phyloP scores from a whole-genome alignment of 225 moss, liverwort and hornwort genomes.

The Pseudoscleropodium purum region DNA sequence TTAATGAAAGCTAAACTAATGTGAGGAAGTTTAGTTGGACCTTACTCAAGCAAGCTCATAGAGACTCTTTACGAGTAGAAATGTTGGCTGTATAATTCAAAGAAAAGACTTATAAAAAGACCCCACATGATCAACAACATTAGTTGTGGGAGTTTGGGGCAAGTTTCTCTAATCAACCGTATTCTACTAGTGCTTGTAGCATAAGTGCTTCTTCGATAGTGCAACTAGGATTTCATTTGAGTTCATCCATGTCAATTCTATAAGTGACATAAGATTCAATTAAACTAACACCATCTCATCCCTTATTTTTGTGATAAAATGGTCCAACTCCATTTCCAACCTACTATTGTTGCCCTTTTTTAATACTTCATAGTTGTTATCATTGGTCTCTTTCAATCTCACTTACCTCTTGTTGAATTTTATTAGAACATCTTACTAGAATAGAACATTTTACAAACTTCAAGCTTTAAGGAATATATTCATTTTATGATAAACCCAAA shows the following conservation, averaged over 20 bases:
- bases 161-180: not conserved
- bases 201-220: not conserved
- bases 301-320: not conserved
- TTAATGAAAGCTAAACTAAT: not conserved
- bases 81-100: rapidly evolving
- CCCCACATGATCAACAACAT: not conserved
- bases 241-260: not conserved
- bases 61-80: not conserved
- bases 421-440: not conserved
- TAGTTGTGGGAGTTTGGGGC: not conserved
- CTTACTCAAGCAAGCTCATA: not conserved
- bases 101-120: not conserved
- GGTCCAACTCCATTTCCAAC: not conserved
- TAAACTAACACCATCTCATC: not conserved
- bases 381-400: no score
- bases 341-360: not conserved
- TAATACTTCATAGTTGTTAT: not conserved
- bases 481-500: not conserved
- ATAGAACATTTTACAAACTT: not conserved
- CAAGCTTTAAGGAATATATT: not conserved
- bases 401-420: not conserved
- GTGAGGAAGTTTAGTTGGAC: not conserved
- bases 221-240: not conserved
- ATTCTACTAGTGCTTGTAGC: not conserved
- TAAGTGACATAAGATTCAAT: no score